A percentile compares a stretch with the other conserved stretches of the same genome.
These are phyloP conservation scores for Pseudoscleropodium purum DNA, from an alignment of 225 moss, liverwort and hornwort genomes.

Conservation along the genomic window DNA sequence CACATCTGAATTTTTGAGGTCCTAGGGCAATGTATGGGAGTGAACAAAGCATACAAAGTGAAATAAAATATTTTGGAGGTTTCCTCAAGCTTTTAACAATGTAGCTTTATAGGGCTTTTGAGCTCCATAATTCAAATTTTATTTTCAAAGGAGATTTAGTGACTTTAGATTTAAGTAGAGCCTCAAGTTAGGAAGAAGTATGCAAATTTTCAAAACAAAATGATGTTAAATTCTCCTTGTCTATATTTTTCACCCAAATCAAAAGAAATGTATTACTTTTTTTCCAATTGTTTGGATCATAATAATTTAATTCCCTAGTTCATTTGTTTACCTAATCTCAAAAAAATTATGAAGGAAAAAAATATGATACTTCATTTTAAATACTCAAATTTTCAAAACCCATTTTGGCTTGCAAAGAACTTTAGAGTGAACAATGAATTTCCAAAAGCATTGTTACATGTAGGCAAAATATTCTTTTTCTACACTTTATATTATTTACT, in stretches of 20 bases:
- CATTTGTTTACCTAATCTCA: background rate
- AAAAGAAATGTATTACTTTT: background rate
- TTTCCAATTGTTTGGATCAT: background rate
- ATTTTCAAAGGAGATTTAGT: background rate
- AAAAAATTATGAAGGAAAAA: no score
- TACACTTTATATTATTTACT: background rate
- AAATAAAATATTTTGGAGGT: background rate
- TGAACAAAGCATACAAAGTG: background rate
- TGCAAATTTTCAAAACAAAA: background rate
- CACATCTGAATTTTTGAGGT: background rate
- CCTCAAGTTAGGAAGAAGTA: background rate
- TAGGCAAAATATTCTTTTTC: background rate
- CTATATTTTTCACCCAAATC: no score
- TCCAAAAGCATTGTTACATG: background rate
- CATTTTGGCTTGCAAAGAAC: background rate
- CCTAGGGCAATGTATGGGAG: background rate
- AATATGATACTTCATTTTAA: background rate
- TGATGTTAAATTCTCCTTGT: background rate
- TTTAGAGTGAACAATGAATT: background rate
- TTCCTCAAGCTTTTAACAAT: accelerated
- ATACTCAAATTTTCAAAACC: background rate
- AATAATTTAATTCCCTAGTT: background rate
- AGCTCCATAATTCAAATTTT: background rate
- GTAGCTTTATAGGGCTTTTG: background rate
- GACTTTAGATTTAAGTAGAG: background rate